Base-by-base conservation (phyloP, 768 basidiomycete genomes). In the Suillus plorans region DNA sequence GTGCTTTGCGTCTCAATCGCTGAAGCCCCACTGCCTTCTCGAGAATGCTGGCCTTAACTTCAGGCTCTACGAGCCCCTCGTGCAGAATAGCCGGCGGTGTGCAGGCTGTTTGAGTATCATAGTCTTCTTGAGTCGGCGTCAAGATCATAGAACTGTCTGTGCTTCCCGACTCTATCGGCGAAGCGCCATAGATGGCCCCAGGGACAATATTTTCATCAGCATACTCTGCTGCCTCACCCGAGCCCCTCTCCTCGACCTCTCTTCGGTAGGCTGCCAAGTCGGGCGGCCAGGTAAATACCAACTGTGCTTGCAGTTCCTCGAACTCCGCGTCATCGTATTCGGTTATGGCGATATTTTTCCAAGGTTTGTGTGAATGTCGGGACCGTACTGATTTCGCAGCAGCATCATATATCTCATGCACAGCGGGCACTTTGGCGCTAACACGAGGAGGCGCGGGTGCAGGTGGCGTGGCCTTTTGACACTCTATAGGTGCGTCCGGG, bases 291-390 rank as follows among this genome's bases (percentile, higher is more conserved):
- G 62, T 49, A 44, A 65, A 62, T 36, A 71, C 74, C 4, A n/a
- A 7, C 52, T 28, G 25, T 45, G 63, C 25, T n/a, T 39, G 47
- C 25, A 31, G 34, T 3, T 59, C 68, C 22, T 42, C 65, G 18
- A 70, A 70, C 47, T 71, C 69, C 0, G 64, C 70, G 13, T 73
- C 74, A 36, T 74, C 74, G 6, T 67, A 67, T 28, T 76, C 76
- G 1, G 66, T 74, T 31, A 77, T 68, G 13, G 71, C 67, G 8
- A 74, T 66, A 13, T 70, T 71, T 69, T 76, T 74, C 74, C 76
- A 76, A 5, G 65, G 66, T 60, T 77, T 77, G 44, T 68, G 39
- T 13, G 9, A 25, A n/a, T 18, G 28, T 14, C 36, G 59, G 58
- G 52, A 47, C 13, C 10, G 1, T 25, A 47, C 4, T 2, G 34